phyloP scores from a whole-genome alignment of 1,139 yeast genomes.

The Magnusiomyces tetraspermus region DNA sequence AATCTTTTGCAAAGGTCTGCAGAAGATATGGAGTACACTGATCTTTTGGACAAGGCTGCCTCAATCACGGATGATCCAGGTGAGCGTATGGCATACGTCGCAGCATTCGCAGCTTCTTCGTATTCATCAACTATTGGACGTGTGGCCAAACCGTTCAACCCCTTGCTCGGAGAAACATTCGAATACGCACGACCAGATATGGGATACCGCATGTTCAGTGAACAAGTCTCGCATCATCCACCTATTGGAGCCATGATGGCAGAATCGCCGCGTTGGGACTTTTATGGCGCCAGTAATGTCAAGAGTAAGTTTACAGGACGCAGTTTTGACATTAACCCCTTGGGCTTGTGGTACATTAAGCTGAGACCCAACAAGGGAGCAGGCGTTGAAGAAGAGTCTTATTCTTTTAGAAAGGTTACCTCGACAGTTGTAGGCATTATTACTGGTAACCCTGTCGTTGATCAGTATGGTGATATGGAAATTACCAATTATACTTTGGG shows the following conservation, averaged over 20 bases:
- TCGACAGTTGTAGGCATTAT: conserved; percentile 92
- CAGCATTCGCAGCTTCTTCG: conserved; percentile 90
- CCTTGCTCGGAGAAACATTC: conserved; percentile 86
- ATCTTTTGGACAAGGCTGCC: conserved; percentile 64
- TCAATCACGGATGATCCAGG: conserved; percentile 66
- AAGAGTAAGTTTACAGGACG: conserved; percentile 85
- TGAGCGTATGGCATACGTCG: conserved; percentile 74
- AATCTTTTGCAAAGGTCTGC: conserved; percentile 87
- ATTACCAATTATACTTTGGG: conserved; percentile 87
- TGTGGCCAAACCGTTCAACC: conserved; percentile 96
- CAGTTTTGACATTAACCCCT: conserved; percentile 85
- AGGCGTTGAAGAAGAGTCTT: conserved; percentile 44
- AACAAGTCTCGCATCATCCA: conserved; percentile 96
- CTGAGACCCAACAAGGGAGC: conserved; percentile 58
- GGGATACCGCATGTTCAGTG: conserved; percentile 74
- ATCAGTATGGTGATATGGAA: conserved; percentile 86
- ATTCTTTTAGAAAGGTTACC: conserved; percentile 88
- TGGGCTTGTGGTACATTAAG: conserved; percentile 83
- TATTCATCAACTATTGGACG: conserved; percentile 88
- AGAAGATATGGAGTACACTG: conserved; percentile 86
- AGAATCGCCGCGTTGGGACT: conserved; percentile 87
- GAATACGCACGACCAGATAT: conserved; percentile 86
- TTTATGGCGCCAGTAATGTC: conserved; percentile 88
- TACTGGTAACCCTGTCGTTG: conserved; percentile 89
- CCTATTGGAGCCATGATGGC: conserved; percentile 88